Evolutionary conservation across 169 alveolate species (phyloP).

Genomic region (Babesia bigemina): DNA sequence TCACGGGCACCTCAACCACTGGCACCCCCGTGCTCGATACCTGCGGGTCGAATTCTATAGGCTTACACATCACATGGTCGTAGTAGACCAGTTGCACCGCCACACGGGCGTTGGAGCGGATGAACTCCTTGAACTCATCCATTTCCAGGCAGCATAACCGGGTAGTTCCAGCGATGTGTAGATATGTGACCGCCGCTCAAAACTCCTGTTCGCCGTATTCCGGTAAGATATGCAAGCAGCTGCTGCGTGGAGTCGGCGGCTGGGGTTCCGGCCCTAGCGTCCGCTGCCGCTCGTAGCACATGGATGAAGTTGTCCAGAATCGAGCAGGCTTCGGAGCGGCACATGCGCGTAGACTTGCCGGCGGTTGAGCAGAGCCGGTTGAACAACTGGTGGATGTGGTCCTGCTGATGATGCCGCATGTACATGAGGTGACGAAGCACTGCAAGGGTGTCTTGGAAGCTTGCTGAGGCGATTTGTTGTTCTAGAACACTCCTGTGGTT

Average conservation of each 20-base stretch:
- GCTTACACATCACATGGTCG: constrained; percentile 34
- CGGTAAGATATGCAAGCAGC: constrained; percentile 30
- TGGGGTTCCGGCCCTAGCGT: neutral
- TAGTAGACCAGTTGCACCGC: constrained; percentile 36
- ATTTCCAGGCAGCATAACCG: constrained; percentile 31
- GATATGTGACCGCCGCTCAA: constrained; percentile 48
- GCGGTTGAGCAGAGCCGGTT: constrained; percentile 54
- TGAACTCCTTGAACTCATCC: constrained; percentile 11
- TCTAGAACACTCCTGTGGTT: constrained; percentile 11
- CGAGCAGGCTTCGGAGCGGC: constrained; percentile 36
- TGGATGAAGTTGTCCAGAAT: constrained; percentile 20
- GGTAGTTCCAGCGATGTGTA: constrained; percentile 61
- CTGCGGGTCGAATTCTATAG: constrained; percentile 31
- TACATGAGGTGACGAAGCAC: constrained; percentile 20
- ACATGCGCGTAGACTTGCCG: constrained; percentile 59
- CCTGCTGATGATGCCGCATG: constrained; percentile 10
- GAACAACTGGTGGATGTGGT: constrained; percentile 33
- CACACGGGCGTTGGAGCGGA: constrained; percentile 30
- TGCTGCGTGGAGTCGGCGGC: neutral
- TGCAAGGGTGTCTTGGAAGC: constrained; percentile 28
- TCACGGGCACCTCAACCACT: constrained; percentile 23
- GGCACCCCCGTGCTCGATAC: constrained; percentile 4
- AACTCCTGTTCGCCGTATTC: constrained; percentile 25
- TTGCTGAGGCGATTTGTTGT: constrained; percentile 27
- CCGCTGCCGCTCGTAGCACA: constrained; percentile 1